A percentile compares a stretch with the other conserved stretches of the same genome.
These are phyloP conservation scores for Hortaea sp. DNA, from an alignment of 2,329 filamentous ascomycete species.

Conservation along the genomic window DNA sequence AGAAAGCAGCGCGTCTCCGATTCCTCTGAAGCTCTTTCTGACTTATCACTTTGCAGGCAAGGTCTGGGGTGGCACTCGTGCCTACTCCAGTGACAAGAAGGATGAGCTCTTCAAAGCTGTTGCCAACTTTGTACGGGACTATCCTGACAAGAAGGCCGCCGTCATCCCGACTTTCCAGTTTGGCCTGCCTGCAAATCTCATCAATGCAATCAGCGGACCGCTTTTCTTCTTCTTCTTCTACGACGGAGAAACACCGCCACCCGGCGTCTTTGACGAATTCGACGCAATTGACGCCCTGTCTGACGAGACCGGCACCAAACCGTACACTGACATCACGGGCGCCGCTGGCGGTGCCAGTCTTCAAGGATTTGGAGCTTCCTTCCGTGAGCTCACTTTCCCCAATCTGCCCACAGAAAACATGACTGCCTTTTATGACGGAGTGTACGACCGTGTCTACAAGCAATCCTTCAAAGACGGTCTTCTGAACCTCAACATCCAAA, in stretches of 20 bases:
- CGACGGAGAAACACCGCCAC: constrained; percentile 46
- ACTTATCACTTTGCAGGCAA: constrained; percentile 1
- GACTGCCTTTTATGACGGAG: not conserved
- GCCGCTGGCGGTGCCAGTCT: constrained; percentile 7
- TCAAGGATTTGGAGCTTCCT: constrained; percentile 28
- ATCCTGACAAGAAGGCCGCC: constrained; percentile 49
- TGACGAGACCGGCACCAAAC: constrained; percentile 1
- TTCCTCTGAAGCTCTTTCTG: too few species aligned
- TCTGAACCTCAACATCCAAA: constrained; percentile 3
- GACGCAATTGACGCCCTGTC: constrained; percentile 20
- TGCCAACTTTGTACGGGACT: constrained; percentile 46
- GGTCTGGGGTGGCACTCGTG: constrained; percentile 40
- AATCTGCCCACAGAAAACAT: constrained; percentile 11
- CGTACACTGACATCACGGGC: constrained; percentile 4
- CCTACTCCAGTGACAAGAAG: constrained; percentile 30
- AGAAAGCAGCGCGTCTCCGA: too few species aligned
- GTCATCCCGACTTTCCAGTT: constrained; percentile 45
- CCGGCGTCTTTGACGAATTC: constrained; percentile 48
- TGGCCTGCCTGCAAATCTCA: constrained; percentile 39
- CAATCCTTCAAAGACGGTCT: not conserved
- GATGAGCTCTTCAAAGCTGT: constrained; percentile 28
- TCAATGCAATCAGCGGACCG: constrained; percentile 19
- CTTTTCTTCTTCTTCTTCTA: constrained; percentile 37
- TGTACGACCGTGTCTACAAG: not conserved
- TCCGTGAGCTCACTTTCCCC: constrained; percentile 30